phyloP scores from a whole-genome alignment of 2,329 filamentous ascomycete species.

The Penicillium sp. region DNA sequence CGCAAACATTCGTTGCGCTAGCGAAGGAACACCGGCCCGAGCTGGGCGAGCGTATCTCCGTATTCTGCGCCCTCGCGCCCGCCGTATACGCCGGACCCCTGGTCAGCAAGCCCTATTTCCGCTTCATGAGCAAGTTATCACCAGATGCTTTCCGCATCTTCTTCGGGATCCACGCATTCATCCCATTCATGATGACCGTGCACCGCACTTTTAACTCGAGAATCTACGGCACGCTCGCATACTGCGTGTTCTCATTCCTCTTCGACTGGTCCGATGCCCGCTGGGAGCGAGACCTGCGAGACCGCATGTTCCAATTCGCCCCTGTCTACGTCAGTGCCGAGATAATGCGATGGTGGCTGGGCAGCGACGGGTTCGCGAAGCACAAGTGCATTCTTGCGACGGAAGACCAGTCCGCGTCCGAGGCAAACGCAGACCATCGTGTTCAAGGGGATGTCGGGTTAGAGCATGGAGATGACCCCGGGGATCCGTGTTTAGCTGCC shows the following conservation, averaged over 20 bases:
- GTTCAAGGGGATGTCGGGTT: conserved; percentile 9
- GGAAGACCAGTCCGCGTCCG: conserved; percentile 68
- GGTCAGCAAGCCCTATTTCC: conserved; percentile 85
- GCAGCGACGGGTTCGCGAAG: conserved; percentile 77
- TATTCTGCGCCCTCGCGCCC: conserved; percentile 88
- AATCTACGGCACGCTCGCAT: conserved; percentile 80
- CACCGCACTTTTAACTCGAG: conserved; percentile 65
- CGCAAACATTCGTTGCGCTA: conserved; percentile 81
- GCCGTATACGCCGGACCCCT: conserved; percentile 87
- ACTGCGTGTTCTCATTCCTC: conserved; percentile 84
- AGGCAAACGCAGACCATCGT: conserved; percentile 45
- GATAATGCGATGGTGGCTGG: conserved; percentile 95
- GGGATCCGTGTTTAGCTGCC: conserved; percentile 20
- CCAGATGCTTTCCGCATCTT: conserved; percentile 74
- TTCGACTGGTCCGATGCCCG: conserved; percentile 84
- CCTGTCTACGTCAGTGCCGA: conserved; percentile 89
- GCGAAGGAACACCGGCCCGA: conserved; percentile 89
- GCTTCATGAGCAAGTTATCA: conserved; percentile 82
- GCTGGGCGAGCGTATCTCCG: conserved; percentile 76
- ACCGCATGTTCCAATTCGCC: conserved; percentile 88
- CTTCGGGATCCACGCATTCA: conserved; percentile 92
- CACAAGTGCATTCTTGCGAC: conserved; percentile 88
- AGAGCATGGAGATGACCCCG: conserved; percentile 20
- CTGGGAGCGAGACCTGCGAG: conserved; percentile 78
- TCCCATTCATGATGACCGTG: conserved; percentile 89